Percentiles rank a stretch among this genome's conserved stretches.
Conservation (phyloP, 2,329 filamentous ascomycete genomes). For the Lachnellula occidentalis region DNA sequence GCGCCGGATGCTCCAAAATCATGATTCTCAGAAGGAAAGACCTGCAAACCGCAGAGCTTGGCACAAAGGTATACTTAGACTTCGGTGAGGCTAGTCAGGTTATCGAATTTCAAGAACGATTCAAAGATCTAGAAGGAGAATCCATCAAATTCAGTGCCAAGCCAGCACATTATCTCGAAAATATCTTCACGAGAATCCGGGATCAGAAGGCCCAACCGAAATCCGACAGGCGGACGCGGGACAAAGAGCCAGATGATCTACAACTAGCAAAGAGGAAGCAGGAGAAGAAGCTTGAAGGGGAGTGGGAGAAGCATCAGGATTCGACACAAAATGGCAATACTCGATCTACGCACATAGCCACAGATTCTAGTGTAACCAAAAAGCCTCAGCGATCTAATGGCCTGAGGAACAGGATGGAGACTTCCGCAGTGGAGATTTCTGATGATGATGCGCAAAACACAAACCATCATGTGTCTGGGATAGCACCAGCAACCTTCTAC, state of each 20-base stretch:
- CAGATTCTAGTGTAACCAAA: background rate
- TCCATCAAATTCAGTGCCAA: background rate
- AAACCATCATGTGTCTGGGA: background rate
- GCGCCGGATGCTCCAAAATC: background rate
- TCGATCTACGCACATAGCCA: background rate
- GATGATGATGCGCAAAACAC: background rate
- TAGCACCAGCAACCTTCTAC: conserved; percentile 3
- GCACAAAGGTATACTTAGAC: background rate
- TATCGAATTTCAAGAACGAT: background rate
- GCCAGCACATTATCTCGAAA: background rate
- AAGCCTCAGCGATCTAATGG: background rate
- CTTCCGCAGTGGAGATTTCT: background rate
- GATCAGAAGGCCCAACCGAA: background rate
- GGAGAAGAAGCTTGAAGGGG: background rate
- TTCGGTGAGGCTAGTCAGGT: background rate
- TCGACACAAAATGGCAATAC: background rate
- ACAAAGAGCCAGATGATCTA: conserved; percentile 5
- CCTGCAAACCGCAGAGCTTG: background rate
- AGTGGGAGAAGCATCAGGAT: background rate
- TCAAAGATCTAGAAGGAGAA: background rate
- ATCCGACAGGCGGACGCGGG: background rate
- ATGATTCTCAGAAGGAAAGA: background rate
- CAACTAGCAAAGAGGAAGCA: background rate
- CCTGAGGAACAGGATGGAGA: background rate
- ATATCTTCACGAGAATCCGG: background rate